Conservation (phyloP, 2,329 filamentous ascomycete species). For the Cladosporium sp. region DNA sequence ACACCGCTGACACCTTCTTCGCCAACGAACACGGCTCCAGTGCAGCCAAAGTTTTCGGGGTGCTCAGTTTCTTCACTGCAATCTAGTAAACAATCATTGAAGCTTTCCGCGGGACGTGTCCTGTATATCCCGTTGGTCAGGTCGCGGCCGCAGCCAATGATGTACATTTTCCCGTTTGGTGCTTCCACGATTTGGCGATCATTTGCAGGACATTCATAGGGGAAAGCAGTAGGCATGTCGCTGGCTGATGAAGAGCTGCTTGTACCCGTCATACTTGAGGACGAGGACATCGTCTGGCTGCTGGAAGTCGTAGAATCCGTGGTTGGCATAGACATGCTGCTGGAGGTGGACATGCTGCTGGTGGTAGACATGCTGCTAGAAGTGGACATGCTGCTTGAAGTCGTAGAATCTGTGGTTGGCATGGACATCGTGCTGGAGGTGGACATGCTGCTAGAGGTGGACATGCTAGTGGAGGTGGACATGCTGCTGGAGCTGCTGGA, state of each 20-base stretch:
- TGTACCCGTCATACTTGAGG: neutral
- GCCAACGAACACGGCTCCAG: constrained; percentile 1
- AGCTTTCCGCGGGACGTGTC: neutral
- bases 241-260: neutral
- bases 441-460: neutral
- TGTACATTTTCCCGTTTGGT: neutral
- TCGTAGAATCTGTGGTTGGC: neutral
- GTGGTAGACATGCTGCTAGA: neutral
- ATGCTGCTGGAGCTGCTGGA: neutral
- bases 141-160: neutral
- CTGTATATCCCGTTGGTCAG: neutral
- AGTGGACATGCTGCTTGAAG: neutral
- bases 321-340: neutral
- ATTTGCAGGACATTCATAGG: neutral
- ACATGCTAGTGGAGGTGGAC: neutral
- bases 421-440: neutral
- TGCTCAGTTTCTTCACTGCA: neutral
- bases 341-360: neutral
- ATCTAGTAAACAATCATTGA: constrained; percentile 1
- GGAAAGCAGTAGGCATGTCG: neutral
- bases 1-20: neutral
- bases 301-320: neutral
- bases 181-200: neutral
- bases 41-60: neutral
- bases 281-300: neutral